Evolutionary conservation across 23 red algal genomes (phyloP).

Genomic region (Gracilaria domingensis): DNA sequence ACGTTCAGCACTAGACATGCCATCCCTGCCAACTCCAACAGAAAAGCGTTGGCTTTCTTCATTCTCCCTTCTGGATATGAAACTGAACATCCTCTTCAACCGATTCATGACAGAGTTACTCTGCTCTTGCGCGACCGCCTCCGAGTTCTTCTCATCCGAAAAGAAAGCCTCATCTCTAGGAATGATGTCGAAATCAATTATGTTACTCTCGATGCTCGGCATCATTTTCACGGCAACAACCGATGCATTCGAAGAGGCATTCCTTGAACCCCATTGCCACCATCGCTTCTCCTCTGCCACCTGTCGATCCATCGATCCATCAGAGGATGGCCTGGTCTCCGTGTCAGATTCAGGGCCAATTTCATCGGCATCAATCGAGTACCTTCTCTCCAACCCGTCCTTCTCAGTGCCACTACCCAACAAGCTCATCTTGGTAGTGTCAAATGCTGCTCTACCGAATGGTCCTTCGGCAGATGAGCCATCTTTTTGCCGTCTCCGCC

Average conservation of each 20-base stretch:
- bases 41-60: background rate
- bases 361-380: conserved; percentile 10
- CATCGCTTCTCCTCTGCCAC: background rate
- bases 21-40: conserved; percentile 15
- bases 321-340: background rate
- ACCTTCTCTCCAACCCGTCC: conserved; percentile 7
- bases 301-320: background rate
- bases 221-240: background rate
- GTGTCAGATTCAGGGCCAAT: background rate
- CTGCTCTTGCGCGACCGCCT: background rate
- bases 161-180: background rate
- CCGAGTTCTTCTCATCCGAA: background rate
- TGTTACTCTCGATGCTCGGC: background rate
- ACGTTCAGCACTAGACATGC: conserved; percentile 29
- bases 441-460: conserved; percentile 20
- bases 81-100: background rate
- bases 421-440: conserved; percentile 15
- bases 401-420: background rate
- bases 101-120: background rate
- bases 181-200: background rate
- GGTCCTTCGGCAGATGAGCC: conserved; percentile 21
- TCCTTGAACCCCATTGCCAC: background rate
- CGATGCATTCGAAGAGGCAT: background rate
- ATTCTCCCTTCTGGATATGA: background rate
- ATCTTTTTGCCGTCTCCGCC: conserved; percentile 26